Percentiles rank a stretch among this genome's conserved stretches.
Conservation (phyloP, 208 protist genomes). For the Phytomonas sp. region DNA sequence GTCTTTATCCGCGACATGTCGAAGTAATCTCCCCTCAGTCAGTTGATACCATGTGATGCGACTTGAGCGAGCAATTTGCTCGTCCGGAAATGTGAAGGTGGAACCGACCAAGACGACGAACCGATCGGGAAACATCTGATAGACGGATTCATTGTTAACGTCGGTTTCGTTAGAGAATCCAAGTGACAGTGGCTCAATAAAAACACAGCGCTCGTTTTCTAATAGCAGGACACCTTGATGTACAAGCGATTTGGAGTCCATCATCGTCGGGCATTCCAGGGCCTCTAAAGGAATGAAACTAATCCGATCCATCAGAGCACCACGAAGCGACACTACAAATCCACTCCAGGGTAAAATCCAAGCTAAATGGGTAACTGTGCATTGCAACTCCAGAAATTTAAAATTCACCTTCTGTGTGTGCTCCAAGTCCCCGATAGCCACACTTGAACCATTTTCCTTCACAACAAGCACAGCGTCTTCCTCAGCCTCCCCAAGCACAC, state of each 20-base stretch:
- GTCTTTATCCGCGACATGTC: constrained; percentile 37
- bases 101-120: constrained; percentile 58
- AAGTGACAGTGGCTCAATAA: constrained; percentile 47
- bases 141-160: constrained; percentile 8
- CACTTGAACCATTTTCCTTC: no score
- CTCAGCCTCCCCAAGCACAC: no score
- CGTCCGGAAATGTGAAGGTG: constrained; percentile 73
- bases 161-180: constrained; percentile 13
- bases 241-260: constrained; percentile 9
- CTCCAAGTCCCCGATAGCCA: constrained; percentile 17
- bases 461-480: no score
- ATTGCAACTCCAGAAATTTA: constrained; percentile 28
- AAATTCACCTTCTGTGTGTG: constrained; percentile 9
- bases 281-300: constrained; percentile 27
- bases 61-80: constrained; percentile 46
- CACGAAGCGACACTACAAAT: constrained; percentile 42
- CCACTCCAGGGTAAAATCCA: constrained; percentile 43
- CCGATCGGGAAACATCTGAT: constrained; percentile 8
- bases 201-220: constrained; percentile 78
- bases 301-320: constrained; percentile 51
- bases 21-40: constrained; percentile 13
- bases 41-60: constrained; percentile 40
- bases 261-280: constrained; percentile 18
- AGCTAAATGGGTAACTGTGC: constrained; percentile 62
- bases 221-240: constrained; percentile 28